phyloP scores from a whole-genome alignment of 352 stramenopile genomes.

The Elongisporangium anandrum region DNA sequence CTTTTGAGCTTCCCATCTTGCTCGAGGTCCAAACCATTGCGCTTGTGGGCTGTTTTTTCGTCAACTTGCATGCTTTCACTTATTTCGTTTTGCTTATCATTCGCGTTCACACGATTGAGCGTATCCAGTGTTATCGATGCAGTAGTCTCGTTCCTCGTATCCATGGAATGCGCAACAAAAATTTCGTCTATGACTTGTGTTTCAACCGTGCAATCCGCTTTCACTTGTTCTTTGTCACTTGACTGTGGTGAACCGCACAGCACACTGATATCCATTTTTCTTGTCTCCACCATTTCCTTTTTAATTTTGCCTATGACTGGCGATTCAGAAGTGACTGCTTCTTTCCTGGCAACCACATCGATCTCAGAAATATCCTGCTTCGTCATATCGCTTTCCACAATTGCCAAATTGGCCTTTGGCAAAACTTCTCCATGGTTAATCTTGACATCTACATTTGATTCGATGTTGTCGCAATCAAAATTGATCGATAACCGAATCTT shows the following conservation, averaged over 20 bases:
- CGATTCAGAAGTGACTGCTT: not conserved
- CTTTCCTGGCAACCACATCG: not conserved
- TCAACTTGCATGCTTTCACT: not conserved
- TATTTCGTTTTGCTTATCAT: not conserved
- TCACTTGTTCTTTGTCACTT: slow-evolving; percentile 12
- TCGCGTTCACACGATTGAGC: not conserved
- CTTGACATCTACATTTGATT: slow-evolving; percentile 5
- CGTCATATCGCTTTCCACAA: not conserved
- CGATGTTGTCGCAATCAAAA: slow-evolving; percentile 27
- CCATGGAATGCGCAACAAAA: not conserved
- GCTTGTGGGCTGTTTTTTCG: not conserved
- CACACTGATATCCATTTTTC: slow-evolving; percentile 51
- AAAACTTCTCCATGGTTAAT: not conserved
- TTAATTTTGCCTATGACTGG: not conserved
- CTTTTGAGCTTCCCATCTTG: not conserved
- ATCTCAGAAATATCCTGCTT: not conserved
- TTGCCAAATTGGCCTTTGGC: not conserved
- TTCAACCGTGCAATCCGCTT: not conserved
- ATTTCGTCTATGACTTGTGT: not conserved
- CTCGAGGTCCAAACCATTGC: not conserved
- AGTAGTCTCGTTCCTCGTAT: not conserved
- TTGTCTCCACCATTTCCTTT: not conserved
- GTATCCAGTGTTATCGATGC: not conserved
- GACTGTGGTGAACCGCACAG: slow-evolving; percentile 21
- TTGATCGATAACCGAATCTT: slow-evolving; percentile 77